Conservation (phyloP, 352 stramenopile species). For the Phytopythium helicoides region DNA sequence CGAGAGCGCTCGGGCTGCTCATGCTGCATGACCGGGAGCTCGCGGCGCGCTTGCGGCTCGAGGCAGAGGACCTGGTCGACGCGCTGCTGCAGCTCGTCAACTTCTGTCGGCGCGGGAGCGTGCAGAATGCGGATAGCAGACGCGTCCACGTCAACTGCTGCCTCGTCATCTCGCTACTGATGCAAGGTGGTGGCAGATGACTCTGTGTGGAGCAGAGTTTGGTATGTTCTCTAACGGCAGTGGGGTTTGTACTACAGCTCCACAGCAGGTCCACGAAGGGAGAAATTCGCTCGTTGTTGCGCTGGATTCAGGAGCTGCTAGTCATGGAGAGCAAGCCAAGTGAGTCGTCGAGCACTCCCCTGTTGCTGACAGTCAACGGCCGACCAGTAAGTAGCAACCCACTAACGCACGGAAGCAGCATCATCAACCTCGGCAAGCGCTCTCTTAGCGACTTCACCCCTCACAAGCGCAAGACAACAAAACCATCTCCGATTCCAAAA, state of each 20-base stretch:
- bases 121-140: conserved; percentile 50
- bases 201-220: too few relatives aligned
- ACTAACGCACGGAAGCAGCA: too few relatives aligned
- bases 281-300: conserved; percentile 45
- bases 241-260: too few relatives aligned
- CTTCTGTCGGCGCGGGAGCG: conserved; percentile 44
- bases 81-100: conserved; percentile 70
- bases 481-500: background rate
- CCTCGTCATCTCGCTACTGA: conserved; percentile 81
- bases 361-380: conserved; percentile 49
- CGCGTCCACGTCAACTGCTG: conserved; percentile 83
- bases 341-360: conserved; percentile 38
- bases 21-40: conserved; percentile 42
- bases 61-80: conserved; percentile 70
- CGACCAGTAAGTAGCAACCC: conserved; percentile 31
- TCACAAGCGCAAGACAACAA: background rate
- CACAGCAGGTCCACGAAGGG: conserved; percentile 20
- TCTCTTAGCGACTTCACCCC: background rate
- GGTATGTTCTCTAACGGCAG: conserved; percentile 2
- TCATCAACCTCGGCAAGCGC: too few relatives aligned
- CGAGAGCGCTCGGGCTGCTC: conserved; percentile 60
- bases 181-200: conserved; percentile 50
- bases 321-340: conserved; percentile 42
- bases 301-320: conserved; percentile 68
- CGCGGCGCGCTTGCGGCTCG: conserved; percentile 38